Conservation (phyloP, 306 rosid species). For the Gynostemma pentaphyllum region DNA sequence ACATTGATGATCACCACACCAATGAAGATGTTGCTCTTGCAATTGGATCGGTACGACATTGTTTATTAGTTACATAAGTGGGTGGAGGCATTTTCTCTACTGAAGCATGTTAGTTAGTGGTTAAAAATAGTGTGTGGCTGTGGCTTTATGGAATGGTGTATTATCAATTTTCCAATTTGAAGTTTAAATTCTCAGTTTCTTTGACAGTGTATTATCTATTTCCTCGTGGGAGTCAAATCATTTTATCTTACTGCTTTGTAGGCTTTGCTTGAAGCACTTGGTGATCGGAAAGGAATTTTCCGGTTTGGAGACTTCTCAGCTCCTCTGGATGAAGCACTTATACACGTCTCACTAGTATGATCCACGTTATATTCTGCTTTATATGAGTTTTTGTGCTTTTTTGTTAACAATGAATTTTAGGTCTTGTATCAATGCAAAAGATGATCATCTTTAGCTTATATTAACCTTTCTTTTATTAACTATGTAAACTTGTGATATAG, state of each 20-base stretch:
- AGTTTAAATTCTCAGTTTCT: neutral
- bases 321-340: conserved; percentile 88
- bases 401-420: neutral
- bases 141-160: neutral
- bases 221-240: neutral
- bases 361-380: neutral
- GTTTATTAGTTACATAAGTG: conserved; percentile 1
- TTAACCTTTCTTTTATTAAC: neutral
- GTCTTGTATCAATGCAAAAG: neutral
- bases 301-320: conserved; percentile 96
- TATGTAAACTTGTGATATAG: neutral
- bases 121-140: neutral
- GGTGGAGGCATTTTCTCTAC: neutral
- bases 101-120: neutral
- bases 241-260: conserved; percentile 20
- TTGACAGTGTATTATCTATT: neutral
- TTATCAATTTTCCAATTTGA: neutral
- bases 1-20: conserved; percentile 90
- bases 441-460: neutral
- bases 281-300: conserved; percentile 87
- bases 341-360: conserved; percentile 84
- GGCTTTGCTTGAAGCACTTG: conserved; percentile 89
- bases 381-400: neutral
- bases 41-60: conserved; percentile 63
- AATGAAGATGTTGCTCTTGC: conserved; percentile 94